Conservation (phyloP, 495 filamentous ascomycete genomes). For the Hypoxylon fuscum region DNA sequence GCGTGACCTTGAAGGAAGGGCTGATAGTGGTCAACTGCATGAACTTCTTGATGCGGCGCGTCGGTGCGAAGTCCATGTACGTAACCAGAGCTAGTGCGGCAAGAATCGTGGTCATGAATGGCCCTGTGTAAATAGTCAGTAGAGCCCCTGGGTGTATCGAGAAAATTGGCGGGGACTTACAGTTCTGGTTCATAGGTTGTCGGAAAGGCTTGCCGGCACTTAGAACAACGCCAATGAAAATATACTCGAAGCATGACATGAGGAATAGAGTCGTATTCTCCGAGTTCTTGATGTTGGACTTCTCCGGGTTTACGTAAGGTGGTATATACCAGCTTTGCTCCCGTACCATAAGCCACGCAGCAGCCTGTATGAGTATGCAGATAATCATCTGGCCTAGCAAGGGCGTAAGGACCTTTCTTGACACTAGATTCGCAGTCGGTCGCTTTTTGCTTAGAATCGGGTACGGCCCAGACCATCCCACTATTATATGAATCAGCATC, state of each 20-base stretch:
- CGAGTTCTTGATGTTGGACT: constrained; percentile 86
- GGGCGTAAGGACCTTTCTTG: constrained; percentile 89
- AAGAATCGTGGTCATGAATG: constrained; percentile 82
- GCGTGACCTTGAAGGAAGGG: constrained; percentile 71
- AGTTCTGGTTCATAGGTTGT: constrained; percentile 79
- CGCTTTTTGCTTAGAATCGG: constrained; percentile 81
- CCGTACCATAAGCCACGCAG: constrained; percentile 75
- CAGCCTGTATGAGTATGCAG: constrained; percentile 78
- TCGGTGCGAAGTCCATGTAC: constrained; percentile 82
- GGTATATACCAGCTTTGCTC: constrained; percentile 86
- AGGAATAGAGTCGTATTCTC: constrained; percentile 92
- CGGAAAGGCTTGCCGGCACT: constrained; percentile 91
- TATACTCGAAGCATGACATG: constrained; percentile 93
- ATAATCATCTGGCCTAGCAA: constrained; percentile 89
- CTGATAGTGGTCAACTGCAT: constrained; percentile 89
- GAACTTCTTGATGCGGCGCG: constrained; percentile 68
- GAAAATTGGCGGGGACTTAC: constrained; percentile 56
- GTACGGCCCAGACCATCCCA: constrained; percentile 94
- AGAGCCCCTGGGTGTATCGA: not conserved
- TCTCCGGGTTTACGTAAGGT: constrained; percentile 74
- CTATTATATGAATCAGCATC: constrained; percentile 48
- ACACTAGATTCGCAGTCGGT: constrained; percentile 92
- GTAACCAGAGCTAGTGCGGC: constrained; percentile 68
- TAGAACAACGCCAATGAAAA: constrained; percentile 84
- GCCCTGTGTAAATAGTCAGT: constrained; percentile 58